Percentiles rank a stretch among this genome's conserved stretches.
These are phyloP conservation scores for Artomyces pyxidatus DNA, from an alignment of 768 basidiomycete genomes.

Conservation along the genomic window DNA sequence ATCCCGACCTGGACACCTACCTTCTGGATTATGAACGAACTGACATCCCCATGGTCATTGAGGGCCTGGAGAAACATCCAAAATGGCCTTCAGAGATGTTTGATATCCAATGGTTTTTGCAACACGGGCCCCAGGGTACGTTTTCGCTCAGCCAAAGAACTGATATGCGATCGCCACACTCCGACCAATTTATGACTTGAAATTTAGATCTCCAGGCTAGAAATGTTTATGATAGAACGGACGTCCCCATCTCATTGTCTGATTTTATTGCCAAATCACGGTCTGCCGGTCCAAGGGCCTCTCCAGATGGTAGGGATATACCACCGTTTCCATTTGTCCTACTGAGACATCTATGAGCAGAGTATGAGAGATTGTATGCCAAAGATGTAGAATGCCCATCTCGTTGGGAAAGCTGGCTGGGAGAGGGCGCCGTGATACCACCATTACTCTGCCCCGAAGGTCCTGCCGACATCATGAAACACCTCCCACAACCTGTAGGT, in stretches of 20 bases:
- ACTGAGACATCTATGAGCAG: constrained; percentile 26
- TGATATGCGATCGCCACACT: background rate
- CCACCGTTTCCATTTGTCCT: background rate
- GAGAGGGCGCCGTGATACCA: constrained; percentile 40
- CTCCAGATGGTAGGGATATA: background rate
- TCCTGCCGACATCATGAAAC: constrained; percentile 47
- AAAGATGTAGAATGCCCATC: constrained; percentile 69
- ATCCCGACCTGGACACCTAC: constrained; percentile 14
- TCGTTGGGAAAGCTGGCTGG: constrained; percentile 58
- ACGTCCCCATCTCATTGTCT: constrained; percentile 39
- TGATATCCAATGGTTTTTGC: constrained; percentile 43
- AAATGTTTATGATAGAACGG: constrained; percentile 52
- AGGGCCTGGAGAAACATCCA: constrained; percentile 45
- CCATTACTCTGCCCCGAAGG: constrained; percentile 42
- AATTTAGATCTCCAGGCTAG: constrained; percentile 52
- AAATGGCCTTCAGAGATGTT: constrained; percentile 52
- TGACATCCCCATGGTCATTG: constrained; percentile 58
- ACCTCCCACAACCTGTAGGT: constrained; percentile 46
- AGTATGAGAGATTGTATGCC: constrained; percentile 59
- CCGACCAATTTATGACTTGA: background rate
- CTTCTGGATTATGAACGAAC: constrained; percentile 31
- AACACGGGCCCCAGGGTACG: constrained; percentile 20
- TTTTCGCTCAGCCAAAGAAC: no score
- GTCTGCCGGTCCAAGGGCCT: background rate
- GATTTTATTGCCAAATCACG: constrained; percentile 39